Evolutionary conservation across 805 yeast species (phyloP).

Genomic region (Cyberlindnera euphorbiae): DNA sequence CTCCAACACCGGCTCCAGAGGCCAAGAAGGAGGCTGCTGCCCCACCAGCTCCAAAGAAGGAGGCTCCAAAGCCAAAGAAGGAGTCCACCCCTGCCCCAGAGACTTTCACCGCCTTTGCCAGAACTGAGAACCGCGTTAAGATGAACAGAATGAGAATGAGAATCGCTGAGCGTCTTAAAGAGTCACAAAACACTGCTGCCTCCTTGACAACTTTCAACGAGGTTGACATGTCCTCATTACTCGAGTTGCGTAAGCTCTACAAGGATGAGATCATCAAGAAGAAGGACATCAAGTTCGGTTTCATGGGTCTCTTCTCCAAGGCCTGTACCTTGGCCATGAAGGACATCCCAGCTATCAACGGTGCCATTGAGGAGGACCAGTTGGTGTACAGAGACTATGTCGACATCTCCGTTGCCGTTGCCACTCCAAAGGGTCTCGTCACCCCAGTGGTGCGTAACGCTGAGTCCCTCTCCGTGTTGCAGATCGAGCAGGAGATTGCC

Average conservation of each 20-base stretch:
- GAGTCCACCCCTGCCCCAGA: constrained; percentile 31
- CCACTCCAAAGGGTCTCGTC: constrained; percentile 98
- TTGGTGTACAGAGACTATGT: constrained; percentile 95
- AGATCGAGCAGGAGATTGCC: constrained; percentile 82
- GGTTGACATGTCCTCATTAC: constrained; percentile 88
- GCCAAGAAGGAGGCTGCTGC: constrained; percentile 27
- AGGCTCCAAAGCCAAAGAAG: constrained; percentile 21
- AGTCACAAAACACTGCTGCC: constrained; percentile 98
- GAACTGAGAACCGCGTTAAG: constrained; percentile 88
- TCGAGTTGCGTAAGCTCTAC: constrained; percentile 93
- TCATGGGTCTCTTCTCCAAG: constrained; percentile 97
- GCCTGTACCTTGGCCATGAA: constrained; percentile 91
- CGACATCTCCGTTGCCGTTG: constrained; percentile 94
- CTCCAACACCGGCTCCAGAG: constrained; percentile 13
- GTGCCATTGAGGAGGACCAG: constrained; percentile 90
- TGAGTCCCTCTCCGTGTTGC: constrained; percentile 83
- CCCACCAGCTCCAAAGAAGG: constrained; percentile 25
- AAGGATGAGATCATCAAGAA: constrained; percentile 94
- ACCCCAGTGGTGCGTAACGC: constrained; percentile 98
- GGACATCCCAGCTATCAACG: constrained; percentile 93
- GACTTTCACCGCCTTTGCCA: constrained; percentile 48
- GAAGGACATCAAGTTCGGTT: constrained; percentile 92
- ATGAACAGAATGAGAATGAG: constrained; percentile 99
- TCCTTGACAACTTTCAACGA: constrained; percentile 97
- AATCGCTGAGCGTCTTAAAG: constrained; percentile 98